Conservation (phyloP, 2,329 filamentous ascomycete species). For the Ophiostoma pallidulum region DNA sequence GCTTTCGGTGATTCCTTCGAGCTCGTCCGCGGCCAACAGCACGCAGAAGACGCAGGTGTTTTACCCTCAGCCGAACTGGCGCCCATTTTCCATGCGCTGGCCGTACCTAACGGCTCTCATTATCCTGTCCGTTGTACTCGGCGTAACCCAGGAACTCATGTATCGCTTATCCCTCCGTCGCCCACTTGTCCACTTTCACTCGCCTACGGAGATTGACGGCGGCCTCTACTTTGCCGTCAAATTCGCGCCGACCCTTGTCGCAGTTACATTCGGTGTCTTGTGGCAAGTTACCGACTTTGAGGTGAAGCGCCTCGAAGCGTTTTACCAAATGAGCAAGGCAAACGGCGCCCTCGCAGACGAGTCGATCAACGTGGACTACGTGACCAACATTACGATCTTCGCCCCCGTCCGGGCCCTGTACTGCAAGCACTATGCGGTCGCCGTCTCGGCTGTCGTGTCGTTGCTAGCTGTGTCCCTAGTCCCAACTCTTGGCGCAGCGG, state of each 20-base stretch:
- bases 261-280: constrained; percentile 53
- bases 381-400: constrained; percentile 57
- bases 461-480: constrained; percentile 58
- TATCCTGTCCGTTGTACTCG: constrained; percentile 43
- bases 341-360: constrained; percentile 52
- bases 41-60: constrained; percentile 38
- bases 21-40: constrained; percentile 21
- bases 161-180: constrained; percentile 38
- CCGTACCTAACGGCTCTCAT: constrained; percentile 48
- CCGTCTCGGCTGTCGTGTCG: constrained; percentile 54
- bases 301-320: constrained; percentile 57
- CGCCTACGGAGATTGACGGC: constrained; percentile 40
- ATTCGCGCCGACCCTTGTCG: constrained; percentile 52
- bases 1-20: constrained; percentile 26
- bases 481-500: constrained; percentile 57
- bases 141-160: constrained; percentile 43
- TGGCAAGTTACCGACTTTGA: constrained; percentile 60
- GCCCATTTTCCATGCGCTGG: constrained; percentile 55
- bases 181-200: constrained; percentile 41
- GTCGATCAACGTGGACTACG: constrained; percentile 66
- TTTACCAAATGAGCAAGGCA: constrained; percentile 53
- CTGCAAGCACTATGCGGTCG: constrained; percentile 58
- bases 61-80: constrained; percentile 57
- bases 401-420: constrained; percentile 54
- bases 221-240: constrained; percentile 52